phyloP scores from a whole-genome alignment of 2,329 filamentous ascomycete species.

The Colletotrichum nymphaeae region DNA sequence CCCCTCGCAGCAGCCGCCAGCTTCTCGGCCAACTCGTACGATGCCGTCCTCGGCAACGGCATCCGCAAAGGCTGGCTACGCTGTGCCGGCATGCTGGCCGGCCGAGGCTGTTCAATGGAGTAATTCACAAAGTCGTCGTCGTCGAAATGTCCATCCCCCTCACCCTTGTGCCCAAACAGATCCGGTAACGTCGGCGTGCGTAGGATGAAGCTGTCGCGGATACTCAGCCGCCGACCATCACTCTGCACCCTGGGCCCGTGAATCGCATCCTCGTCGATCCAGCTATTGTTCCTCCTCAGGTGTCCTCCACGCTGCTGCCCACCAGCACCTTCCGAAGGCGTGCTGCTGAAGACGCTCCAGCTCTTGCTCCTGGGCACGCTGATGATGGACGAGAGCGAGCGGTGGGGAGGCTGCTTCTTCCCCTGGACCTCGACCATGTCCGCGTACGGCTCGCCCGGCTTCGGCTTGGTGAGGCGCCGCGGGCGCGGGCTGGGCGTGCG shows the following conservation, averaged over 20 bases:
- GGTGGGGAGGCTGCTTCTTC: slow-evolving; percentile 7
- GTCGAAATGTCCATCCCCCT: slow-evolving; percentile 11
- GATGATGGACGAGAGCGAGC: slow-evolving; percentile 19
- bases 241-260: slow-evolving; percentile 57
- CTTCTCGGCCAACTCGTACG: slow-evolving; percentile 35
- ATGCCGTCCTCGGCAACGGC: slow-evolving; percentile 30
- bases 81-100: slow-evolving; percentile 20
- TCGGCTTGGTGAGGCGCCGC: slow-evolving; percentile 24
- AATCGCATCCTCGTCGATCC: slow-evolving; percentile 64
- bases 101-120: slow-evolving; percentile 24
- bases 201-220: slow-evolving; percentile 44
- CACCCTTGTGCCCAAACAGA: slow-evolving; percentile 38
- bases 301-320: slow-evolving; percentile 11
- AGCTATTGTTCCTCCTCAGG: slow-evolving; percentile 43
- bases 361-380: slow-evolving; percentile 40
- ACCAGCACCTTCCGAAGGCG: neutral
- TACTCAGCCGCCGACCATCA: slow-evolving; percentile 43
- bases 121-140: slow-evolving; percentile 20
- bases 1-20: slow-evolving; percentile 34
- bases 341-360: slow-evolving; percentile 41
- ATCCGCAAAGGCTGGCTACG: slow-evolving; percentile 12
- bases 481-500: slow-evolving; percentile 30
- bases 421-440: slow-evolving; percentile 25
- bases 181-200: slow-evolving; percentile 51
- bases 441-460: slow-evolving; percentile 1